Evolutionary conservation across 2,329 filamentous ascomycete genomes (phyloP).

Genomic region (Nemania abortiva): DNA sequence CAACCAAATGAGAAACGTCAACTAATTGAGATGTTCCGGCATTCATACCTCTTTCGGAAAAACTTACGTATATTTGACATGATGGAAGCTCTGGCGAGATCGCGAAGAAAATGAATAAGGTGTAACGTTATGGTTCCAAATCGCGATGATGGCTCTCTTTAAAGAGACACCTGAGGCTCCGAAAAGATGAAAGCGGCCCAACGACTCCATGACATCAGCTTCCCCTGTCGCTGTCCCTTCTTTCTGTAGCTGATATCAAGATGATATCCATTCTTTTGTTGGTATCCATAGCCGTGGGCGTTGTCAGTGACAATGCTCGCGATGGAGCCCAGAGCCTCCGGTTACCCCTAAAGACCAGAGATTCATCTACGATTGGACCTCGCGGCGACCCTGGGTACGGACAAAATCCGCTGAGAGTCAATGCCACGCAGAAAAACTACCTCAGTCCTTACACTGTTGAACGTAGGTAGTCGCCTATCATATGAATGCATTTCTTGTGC

Average conservation of each 20-base stretch:
- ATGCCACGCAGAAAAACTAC: constrained; percentile 35
- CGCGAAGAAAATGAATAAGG: constrained; percentile 2
- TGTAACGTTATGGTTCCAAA: constrained; percentile 20
- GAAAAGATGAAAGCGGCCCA: not conserved
- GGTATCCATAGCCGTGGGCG: constrained; percentile 18
- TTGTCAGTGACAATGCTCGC: constrained; percentile 21
- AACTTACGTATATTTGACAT: not conserved
- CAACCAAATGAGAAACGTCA: constrained; percentile 14
- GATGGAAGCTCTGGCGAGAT: not conserved
- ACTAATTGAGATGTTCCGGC: constrained; percentile 13
- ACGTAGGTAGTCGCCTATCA: constrained; percentile 18
- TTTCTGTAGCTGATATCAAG: not conserved
- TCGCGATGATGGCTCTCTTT: constrained; percentile 10
- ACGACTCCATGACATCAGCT: not conserved
- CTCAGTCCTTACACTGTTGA: constrained; percentile 42
- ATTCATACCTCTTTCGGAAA: not conserved
- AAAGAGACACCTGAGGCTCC: constrained; percentile 21
- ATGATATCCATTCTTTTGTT: constrained; percentile 34
- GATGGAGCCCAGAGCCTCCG: constrained; percentile 26
- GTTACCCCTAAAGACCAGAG: constrained; percentile 25
- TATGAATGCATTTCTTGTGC: not conserved
- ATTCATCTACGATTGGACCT: constrained; percentile 9
- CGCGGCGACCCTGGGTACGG: constrained; percentile 33
- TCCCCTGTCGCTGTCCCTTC: not conserved
- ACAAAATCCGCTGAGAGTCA: constrained; percentile 26